Percentiles rank a stretch among this genome's conserved stretches.
phyloP scores from a whole-genome alignment of 345 rosid species.

The Rhizophora mangle region DNA sequence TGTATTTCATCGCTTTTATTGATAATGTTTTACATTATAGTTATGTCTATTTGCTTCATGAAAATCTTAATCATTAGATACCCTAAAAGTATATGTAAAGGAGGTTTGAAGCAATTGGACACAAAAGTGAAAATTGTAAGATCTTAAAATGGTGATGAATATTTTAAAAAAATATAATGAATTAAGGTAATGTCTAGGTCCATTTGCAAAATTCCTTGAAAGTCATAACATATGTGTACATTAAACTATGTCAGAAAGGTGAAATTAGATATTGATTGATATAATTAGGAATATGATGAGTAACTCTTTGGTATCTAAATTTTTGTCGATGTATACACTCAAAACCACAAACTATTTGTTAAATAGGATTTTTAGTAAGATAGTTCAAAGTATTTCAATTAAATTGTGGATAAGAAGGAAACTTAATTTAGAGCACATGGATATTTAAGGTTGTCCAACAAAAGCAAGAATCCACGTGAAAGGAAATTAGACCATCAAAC shows the following conservation, averaged over 20 bases:
- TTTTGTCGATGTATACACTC: too few species aligned
- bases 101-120: neutral
- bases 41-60: too few species aligned
- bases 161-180: too few species aligned
- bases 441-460: neutral
- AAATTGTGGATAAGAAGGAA: neutral
- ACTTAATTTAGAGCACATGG: neutral
- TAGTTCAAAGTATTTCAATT: neutral
- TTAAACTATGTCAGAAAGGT: neutral
- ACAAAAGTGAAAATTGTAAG: neutral
- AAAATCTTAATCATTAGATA: neutral
- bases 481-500: neutral
- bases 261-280: too few species aligned
- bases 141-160: neutral
- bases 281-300: neutral
- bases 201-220: neutral
- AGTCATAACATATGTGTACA: neutral
- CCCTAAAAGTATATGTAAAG: neutral
- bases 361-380: neutral
- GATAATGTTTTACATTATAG: neutral
- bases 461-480: neutral
- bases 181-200: neutral
- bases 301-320: neutral
- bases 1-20: neutral
- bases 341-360: too few species aligned